Evolutionary conservation across 73 alveolate genomes (phyloP).

Genomic region (Tetrahymena borealis): DNA sequence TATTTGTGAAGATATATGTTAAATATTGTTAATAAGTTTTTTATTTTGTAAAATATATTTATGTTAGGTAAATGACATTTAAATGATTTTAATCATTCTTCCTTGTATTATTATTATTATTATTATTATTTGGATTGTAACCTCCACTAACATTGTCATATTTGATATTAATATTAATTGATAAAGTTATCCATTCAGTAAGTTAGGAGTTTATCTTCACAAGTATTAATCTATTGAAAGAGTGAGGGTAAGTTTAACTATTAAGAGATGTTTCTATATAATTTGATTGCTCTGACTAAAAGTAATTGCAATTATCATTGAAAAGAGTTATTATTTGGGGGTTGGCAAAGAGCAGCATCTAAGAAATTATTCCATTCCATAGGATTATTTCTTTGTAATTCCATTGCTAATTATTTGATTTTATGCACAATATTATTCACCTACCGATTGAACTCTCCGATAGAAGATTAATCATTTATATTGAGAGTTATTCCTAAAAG

Average conservation of each 20-base stretch:
- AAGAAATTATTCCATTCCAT: constrained; percentile 70
- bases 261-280: neutral
- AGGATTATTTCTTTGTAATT: constrained; percentile 58
- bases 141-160: no score
- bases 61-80: no score
- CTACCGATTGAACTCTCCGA: neutral
- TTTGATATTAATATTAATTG: no score
- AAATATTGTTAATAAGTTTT: no score
- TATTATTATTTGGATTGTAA: no score
- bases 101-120: no score
- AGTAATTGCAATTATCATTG: neutral
- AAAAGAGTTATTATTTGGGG: neutral
- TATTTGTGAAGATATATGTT: no score
- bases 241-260: neutral
- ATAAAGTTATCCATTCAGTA: no score
- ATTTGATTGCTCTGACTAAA: neutral
- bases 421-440: constrained; percentile 37
- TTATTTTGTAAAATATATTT: no score
- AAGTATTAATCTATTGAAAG: neutral
- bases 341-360: constrained; percentile 44
- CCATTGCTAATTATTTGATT: constrained; percentile 57
- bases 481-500: constrained; percentile 25
- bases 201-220: neutral
- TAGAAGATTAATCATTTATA: constrained; percentile 9
- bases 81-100: no score